Conservation (phyloP, 495 filamentous ascomycete species). For the Thermochaetoides thermophila region DNA sequence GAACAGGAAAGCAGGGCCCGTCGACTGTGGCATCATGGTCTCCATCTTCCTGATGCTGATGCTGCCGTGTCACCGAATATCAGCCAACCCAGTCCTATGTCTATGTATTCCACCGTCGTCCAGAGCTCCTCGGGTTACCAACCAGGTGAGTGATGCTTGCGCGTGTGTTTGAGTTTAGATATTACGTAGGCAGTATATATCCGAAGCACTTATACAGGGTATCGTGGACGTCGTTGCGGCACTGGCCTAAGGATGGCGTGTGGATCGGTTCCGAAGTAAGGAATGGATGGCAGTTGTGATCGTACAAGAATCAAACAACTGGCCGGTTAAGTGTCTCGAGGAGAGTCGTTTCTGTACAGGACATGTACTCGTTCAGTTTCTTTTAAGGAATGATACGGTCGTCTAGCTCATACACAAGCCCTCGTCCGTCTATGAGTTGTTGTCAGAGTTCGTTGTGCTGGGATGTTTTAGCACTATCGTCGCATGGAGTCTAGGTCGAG, state of each 20-base stretch:
- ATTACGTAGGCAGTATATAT: slow-evolving; percentile 36
- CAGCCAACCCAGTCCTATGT: neutral
- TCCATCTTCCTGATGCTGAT: slow-evolving; percentile 26
- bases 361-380: slow-evolving; percentile 12
- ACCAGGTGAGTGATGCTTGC: slow-evolving; percentile 13
- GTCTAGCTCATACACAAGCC: neutral
- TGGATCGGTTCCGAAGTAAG: slow-evolving; percentile 29
- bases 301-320: slow-evolving; percentile 21
- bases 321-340: slow-evolving; percentile 27
- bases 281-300: slow-evolving; percentile 34
- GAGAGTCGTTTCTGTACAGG: slow-evolving; percentile 29
- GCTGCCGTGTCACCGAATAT: neutral
- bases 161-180: slow-evolving; percentile 4
- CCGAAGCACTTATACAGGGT: slow-evolving; percentile 21
- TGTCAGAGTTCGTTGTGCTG: too few species aligned
- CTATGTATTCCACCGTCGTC: neutral
- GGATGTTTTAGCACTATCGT: slow-evolving; percentile 6
- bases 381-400: too few species aligned
- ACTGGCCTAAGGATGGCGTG: slow-evolving; percentile 37
- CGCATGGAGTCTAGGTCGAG: slow-evolving; percentile 8
- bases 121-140: slow-evolving; percentile 8
- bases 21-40: slow-evolving; percentile 36
- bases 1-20: slow-evolving; percentile 82
- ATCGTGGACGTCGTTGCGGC: slow-evolving; percentile 18
- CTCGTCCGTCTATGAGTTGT: neutral